These are phyloP conservation scores for Geopyxis carbonaria DNA, from an alignment of 495 filamentous ascomycete genomes.

Conservation along the genomic window DNA sequence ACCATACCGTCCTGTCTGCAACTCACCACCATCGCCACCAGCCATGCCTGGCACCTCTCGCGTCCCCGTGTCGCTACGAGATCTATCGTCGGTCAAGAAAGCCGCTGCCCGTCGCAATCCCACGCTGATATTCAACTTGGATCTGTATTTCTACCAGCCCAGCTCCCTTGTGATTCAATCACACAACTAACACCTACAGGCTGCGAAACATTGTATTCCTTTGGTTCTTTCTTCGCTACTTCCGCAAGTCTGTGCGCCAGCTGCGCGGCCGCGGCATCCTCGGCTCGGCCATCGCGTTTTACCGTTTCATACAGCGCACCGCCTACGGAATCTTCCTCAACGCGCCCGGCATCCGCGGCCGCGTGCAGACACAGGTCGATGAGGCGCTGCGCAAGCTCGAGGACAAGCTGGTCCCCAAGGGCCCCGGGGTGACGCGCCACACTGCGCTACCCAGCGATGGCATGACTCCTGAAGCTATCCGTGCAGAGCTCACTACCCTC, in stretches of 20 bases:
- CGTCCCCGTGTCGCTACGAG: slow-evolving; percentile 49
- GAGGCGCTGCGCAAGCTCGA: slow-evolving; percentile 62
- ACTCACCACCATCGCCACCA: too few species aligned
- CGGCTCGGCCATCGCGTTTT: slow-evolving; percentile 58
- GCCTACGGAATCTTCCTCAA: slow-evolving; percentile 75
- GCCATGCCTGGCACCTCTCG: slow-evolving; percentile 45
- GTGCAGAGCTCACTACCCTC: slow-evolving; percentile 26
- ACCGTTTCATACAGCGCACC: slow-evolving; percentile 47
- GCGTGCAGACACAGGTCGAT: slow-evolving; percentile 65
- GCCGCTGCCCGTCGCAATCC: slow-evolving; percentile 34
- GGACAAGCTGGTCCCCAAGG: slow-evolving; percentile 57
- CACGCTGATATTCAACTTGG: slow-evolving; percentile 51
- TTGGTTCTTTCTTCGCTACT: slow-evolving; percentile 75
- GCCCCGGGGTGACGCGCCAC: slow-evolving; percentile 55
- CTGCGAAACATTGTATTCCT: slow-evolving; percentile 78
- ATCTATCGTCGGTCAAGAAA: slow-evolving; percentile 39
- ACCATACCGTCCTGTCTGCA: too few species aligned
- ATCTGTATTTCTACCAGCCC: slow-evolving; percentile 40
- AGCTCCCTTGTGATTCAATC: background rate
- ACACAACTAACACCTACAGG: slow-evolving; percentile 29
- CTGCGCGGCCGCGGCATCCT: slow-evolving; percentile 76
- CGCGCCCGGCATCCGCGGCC: slow-evolving; percentile 61
- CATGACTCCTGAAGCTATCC: slow-evolving; percentile 62
- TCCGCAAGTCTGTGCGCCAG: slow-evolving; percentile 61
- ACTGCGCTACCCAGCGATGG: slow-evolving; percentile 68